These are phyloP conservation scores for Juncus inflexus DNA, from an alignment of 176 grass and related monocot species.

Conservation along the genomic window DNA sequence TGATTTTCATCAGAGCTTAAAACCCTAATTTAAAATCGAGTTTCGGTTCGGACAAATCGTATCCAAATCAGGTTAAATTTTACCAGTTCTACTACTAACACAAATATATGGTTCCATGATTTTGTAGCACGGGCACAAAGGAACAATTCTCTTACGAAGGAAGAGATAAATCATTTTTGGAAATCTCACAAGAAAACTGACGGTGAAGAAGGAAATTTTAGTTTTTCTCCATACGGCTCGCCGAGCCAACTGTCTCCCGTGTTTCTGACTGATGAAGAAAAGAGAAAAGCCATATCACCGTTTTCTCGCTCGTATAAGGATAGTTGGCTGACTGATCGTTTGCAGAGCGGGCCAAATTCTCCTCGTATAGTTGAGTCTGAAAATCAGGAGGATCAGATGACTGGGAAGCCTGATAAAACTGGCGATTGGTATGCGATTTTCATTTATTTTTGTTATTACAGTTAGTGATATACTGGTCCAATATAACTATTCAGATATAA, in stretches of 20 bases:
- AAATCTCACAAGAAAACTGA: slow-evolving; percentile 34
- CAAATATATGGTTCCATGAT: too few species aligned
- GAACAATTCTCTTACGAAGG: slow-evolving; percentile 70
- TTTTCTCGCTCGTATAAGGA: slow-evolving; percentile 13
- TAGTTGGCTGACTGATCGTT: background rate
- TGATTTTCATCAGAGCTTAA: too few species aligned
- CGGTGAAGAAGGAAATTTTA: slow-evolving; percentile 11
- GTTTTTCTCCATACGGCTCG: slow-evolving; percentile 17
- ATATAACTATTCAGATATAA: background rate
- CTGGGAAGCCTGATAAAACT: background rate
- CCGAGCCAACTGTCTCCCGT: slow-evolving; percentile 8
- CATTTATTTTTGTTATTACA: background rate
- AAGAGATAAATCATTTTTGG: slow-evolving; percentile 79
- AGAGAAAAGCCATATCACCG: background rate
- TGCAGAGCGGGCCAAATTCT: background rate
- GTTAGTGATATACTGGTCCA: background rate
- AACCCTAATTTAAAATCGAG: too few species aligned
- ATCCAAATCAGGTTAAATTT: too few species aligned
- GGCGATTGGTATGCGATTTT: slow-evolving; percentile 28
- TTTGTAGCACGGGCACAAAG: slow-evolving; percentile 41
- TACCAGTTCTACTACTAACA: too few species aligned
- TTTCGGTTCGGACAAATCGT: too few species aligned
- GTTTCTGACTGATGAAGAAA: background rate
- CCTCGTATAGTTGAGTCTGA: background rate
- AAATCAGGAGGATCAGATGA: background rate